These are phyloP conservation scores for Paracoccidioides lutzii DNA, from an alignment of 2,329 filamentous ascomycete species.

Conservation along the genomic window DNA sequence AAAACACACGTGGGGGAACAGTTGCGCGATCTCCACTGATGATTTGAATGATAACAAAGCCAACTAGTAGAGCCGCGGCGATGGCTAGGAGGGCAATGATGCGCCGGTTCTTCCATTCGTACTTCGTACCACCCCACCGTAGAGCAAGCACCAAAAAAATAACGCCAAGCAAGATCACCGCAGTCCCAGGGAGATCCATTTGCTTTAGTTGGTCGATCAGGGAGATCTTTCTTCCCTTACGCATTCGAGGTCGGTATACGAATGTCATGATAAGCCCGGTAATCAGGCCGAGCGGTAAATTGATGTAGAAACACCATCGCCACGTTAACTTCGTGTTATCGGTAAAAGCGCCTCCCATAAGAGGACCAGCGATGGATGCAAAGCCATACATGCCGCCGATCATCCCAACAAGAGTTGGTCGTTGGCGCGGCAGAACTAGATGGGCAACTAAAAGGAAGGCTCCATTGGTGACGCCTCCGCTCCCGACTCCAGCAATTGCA, in stretches of 20 bases:
- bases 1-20: neutral
- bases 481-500: slow-evolving; percentile 19
- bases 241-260: slow-evolving; percentile 5
- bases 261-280: slow-evolving; percentile 1
- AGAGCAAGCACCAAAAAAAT: slow-evolving; percentile 11
- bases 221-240: neutral
- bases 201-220: slow-evolving; percentile 5
- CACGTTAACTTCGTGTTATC: neutral
- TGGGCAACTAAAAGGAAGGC: slow-evolving; percentile 7
- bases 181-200: slow-evolving; percentile 8
- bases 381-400: slow-evolving; percentile 8
- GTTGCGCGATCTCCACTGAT: neutral
- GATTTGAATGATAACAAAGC: neutral
- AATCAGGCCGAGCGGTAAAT: slow-evolving; percentile 9
- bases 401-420: slow-evolving; percentile 10
- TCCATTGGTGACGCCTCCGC: slow-evolving; percentile 16
- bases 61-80: neutral
- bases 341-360: slow-evolving; percentile 7
- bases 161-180: slow-evolving; percentile 8
- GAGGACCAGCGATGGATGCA: slow-evolving; percentile 8
- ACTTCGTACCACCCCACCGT: slow-evolving; percentile 10
- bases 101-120: slow-evolving; percentile 8
- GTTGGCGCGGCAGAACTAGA: slow-evolving; percentile 8
- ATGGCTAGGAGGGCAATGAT: slow-evolving; percentile 14
- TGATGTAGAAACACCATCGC: slow-evolving; percentile 8